Evolutionary conservation across 805 yeast species (phyloP).

Genomic region (Wickerhamiella allomyrinae): DNA sequence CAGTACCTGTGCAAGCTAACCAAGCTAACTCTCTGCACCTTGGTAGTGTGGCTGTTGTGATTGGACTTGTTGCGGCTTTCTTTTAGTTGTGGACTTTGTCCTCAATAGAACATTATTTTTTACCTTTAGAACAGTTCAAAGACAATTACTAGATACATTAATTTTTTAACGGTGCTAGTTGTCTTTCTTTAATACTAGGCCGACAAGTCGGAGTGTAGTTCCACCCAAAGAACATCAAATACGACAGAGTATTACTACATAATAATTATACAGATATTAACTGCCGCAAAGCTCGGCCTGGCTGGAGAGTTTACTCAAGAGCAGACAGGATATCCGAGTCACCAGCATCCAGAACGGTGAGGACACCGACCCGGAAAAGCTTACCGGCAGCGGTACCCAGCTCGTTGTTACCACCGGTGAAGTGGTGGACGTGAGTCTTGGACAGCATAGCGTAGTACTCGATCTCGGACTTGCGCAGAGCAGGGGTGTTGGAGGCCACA

Average conservation of each 20-base stretch:
- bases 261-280: neutral
- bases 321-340: constrained; percentile 87
- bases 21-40: neutral
- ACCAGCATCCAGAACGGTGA: constrained; percentile 95
- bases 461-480: constrained; percentile 98
- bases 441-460: constrained; percentile 99
- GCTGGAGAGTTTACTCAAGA: constrained; percentile 13
- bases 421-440: constrained; percentile 94
- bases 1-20: neutral
- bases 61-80: too few relatives aligned
- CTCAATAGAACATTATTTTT: too few relatives aligned
- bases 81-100: too few relatives aligned
- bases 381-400: constrained; percentile 99
- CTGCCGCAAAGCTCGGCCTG: neutral
- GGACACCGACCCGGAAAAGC: constrained; percentile 98
- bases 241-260: neutral
- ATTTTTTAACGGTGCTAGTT: too few relatives aligned
- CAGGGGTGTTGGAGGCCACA: constrained; percentile 99
- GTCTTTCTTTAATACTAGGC: too few relatives aligned
- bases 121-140: too few relatives aligned
- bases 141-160: too few relatives aligned
- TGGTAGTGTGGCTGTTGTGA: too few relatives aligned
- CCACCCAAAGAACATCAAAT: too few relatives aligned
- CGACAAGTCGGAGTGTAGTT: too few relatives aligned
- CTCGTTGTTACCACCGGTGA: constrained; percentile 99